phyloP scores from a whole-genome alignment of 306 rosid species.

The Adenanthera pavonina region DNA sequence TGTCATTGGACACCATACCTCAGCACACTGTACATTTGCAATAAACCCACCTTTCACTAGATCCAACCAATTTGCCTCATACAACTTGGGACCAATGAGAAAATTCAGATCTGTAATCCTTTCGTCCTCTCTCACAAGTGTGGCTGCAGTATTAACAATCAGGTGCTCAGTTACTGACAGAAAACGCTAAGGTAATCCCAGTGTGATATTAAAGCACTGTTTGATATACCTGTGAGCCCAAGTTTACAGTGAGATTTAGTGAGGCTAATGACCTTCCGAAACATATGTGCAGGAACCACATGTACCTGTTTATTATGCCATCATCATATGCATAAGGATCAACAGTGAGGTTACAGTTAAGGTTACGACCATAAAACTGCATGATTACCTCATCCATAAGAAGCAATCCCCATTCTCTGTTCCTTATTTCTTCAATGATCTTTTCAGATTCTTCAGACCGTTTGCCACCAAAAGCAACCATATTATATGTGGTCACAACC shows the following conservation, averaged over 20 bases:
- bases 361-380: conserved; percentile 14
- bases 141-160: conserved; percentile 65
- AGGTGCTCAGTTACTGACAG: conserved; percentile 38
- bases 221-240: conserved; percentile 83
- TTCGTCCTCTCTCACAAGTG: conserved; percentile 98
- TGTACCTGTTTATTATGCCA: conserved; percentile 72
- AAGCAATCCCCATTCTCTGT: conserved; percentile 98
- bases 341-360: conserved; percentile 29
- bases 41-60: conserved; percentile 94
- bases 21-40: conserved; percentile 99
- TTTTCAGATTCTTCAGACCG: conserved; percentile 98
- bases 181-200: conserved; percentile 36
- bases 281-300: conserved; percentile 98
- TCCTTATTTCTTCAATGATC: conserved; percentile 96
- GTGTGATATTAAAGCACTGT: conserved; percentile 23
- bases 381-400: conserved; percentile 93
- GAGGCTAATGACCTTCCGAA: conserved; percentile 91
- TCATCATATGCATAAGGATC: conserved; percentile 35
- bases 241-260: conserved; percentile 99
- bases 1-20: conserved; percentile 99
- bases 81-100: conserved; percentile 94
- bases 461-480: conserved; percentile 97
- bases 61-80: conserved; percentile 97
- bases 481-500: conserved; percentile 93
- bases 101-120: conserved; percentile 96